Evolutionary conservation across 2,329 filamentous ascomycete species (phyloP).

Genomic region (Nemania sp.): DNA sequence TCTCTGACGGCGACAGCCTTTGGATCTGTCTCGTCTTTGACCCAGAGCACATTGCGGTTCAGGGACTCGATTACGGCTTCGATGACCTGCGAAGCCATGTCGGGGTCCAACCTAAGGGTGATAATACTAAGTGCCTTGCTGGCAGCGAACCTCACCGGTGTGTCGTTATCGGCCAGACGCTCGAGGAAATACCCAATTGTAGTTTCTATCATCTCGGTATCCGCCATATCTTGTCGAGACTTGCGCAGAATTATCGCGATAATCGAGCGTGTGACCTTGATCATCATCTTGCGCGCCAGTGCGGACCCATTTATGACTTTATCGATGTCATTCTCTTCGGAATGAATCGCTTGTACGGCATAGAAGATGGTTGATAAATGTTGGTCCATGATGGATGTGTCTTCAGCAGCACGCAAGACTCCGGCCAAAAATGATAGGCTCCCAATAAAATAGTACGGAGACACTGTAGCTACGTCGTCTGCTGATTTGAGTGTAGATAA

Average conservation of each 20-base stretch:
- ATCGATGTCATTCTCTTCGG: conserved; percentile 52
- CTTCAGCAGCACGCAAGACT: conserved; percentile 68
- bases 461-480: conserved; percentile 43
- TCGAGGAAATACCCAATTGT: conserved; percentile 82
- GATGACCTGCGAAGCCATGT: conserved; percentile 85
- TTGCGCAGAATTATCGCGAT: conserved; percentile 66
- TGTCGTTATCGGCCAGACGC: conserved; percentile 81
- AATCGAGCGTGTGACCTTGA: conserved; percentile 82
- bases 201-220: conserved; percentile 69
- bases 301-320: conserved; percentile 69
- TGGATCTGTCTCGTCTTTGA: conserved; percentile 43
- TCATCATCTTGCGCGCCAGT: conserved; percentile 75
- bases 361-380: conserved; percentile 69
- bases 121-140: conserved; percentile 92
- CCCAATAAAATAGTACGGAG: conserved; percentile 77
- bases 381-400: conserved; percentile 72
- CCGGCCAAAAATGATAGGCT: conserved; percentile 79
- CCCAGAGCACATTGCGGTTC: conserved; percentile 60
- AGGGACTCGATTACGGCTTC: conserved; percentile 79
- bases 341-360: conserved; percentile 62
- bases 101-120: conserved; percentile 74
- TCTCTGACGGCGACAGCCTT: conserved; percentile 53
- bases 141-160: conserved; percentile 84
- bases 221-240: conserved; percentile 45
- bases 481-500: conserved; percentile 60